A percentile compares a stretch with the other conserved stretches of the same genome.
Conservation (phyloP, 179 eudicot species). For the Silene coronaria region DNA sequence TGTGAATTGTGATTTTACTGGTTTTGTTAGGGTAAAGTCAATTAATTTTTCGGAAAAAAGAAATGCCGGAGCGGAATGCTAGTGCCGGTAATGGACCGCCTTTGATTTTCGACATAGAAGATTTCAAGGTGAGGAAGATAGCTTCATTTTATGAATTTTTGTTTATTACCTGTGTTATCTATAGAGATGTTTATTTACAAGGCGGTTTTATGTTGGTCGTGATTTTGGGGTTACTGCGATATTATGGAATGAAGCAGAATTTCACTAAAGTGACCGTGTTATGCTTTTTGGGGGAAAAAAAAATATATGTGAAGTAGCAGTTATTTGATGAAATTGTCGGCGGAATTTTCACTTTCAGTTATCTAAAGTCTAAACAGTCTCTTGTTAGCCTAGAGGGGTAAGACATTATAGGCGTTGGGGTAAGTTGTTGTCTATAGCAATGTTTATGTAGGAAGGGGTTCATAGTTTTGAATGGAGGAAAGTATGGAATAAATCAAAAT, state of each 20-base stretch:
- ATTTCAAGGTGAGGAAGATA: conserved; percentile 65
- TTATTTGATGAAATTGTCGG: background rate
- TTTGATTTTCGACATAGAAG: conserved; percentile 72
- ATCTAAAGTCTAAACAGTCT: background rate
- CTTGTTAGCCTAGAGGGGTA: background rate
- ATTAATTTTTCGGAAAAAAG: background rate
- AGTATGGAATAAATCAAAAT: conserved; percentile 4
- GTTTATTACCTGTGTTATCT: background rate
- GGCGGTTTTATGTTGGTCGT: background rate
- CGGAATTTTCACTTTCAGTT: background rate
- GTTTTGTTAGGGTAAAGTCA: background rate
- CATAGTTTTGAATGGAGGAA: conserved; percentile 1
- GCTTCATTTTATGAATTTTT: background rate
- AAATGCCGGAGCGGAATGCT: conserved; percentile 21
- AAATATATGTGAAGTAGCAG: background rate
- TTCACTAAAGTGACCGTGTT: background rate
- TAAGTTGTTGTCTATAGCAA: background rate
- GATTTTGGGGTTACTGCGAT: background rate
- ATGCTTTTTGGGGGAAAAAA: background rate
- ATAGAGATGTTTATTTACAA: background rate
- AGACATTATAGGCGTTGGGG: background rate
- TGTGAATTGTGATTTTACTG: background rate
- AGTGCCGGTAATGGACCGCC: conserved; percentile 43
- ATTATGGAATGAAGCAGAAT: background rate
- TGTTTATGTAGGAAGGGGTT: too few relatives aligned